Conservation (phyloP, 441 rosid species). For the Populus hybrid region DNA sequence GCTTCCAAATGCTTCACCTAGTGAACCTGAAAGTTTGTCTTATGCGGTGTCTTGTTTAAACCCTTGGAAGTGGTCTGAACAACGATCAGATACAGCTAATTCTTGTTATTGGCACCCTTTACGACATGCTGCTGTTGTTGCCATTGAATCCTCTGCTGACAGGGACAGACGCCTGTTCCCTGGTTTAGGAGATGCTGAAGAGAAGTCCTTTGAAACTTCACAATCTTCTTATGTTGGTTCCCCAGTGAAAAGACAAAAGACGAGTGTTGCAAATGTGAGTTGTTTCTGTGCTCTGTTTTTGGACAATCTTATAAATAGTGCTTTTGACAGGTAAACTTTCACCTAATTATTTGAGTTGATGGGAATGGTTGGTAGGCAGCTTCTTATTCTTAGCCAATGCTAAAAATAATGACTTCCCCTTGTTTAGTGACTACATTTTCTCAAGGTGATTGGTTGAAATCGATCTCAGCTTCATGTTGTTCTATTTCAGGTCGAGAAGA, state of each 20-base stretch:
- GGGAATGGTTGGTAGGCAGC: too few species aligned
- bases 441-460: not conserved
- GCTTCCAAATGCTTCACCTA: slow-evolving; percentile 26
- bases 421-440: slow-evolving; percentile 6
- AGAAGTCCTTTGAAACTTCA: slow-evolving; percentile 24
- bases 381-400: too few species aligned
- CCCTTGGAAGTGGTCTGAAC: slow-evolving; percentile 65
- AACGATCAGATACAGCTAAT: slow-evolving; percentile 19
- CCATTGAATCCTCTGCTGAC: slow-evolving; percentile 81
- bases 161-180: slow-evolving; percentile 71
- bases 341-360: too few species aligned
- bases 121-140: slow-evolving; percentile 74
- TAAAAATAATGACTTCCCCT: too few species aligned
- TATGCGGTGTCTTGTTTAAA: slow-evolving; percentile 57
- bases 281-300: slow-evolving; percentile 1
- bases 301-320: not conserved
- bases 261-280: slow-evolving; percentile 36
- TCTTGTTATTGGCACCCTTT: slow-evolving; percentile 63
- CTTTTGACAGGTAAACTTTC: not conserved
- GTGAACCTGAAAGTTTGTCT: slow-evolving; percentile 19
- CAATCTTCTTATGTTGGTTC: slow-evolving; percentile 26
- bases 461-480: slow-evolving; percentile 5
- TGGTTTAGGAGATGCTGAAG: slow-evolving; percentile 19
- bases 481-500: slow-evolving; percentile 36
- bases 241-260: slow-evolving; percentile 61